Evolutionary conservation across 2,329 filamentous ascomycete genomes (phyloP).

Genomic region (Nemania sp.): DNA sequence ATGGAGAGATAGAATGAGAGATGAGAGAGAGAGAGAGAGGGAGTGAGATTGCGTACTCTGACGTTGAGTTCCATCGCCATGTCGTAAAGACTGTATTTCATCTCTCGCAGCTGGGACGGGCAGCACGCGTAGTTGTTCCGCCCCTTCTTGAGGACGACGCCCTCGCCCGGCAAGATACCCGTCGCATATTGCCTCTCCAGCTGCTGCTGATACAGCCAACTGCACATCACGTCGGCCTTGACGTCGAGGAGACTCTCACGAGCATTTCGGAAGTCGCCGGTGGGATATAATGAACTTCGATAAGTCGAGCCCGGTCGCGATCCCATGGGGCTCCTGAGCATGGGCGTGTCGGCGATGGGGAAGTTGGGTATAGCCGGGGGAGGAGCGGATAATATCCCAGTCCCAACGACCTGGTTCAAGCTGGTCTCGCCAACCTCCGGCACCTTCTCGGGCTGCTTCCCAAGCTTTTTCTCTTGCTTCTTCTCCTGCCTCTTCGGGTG

Average conservation of each 20-base stretch:
- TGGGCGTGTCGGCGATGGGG: conserved; percentile 31
- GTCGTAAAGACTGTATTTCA: conserved; percentile 43
- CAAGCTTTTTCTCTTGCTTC: conserved; percentile 23
- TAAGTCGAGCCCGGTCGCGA: conserved; percentile 33
- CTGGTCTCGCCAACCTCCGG: conserved; percentile 29
- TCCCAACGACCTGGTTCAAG: conserved; percentile 19
- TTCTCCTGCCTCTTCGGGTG: not conserved
- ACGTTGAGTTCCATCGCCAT: conserved; percentile 47
- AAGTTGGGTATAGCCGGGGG: conserved; percentile 20
- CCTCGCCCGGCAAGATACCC: conserved; percentile 45
- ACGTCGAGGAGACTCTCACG: conserved; percentile 55
- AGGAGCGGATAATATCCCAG: conserved; percentile 14
- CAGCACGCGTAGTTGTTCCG: conserved; percentile 46
- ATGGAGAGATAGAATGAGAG: too few relatives aligned
- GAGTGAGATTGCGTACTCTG: conserved; percentile 40
- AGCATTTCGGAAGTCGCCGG: conserved; percentile 48
- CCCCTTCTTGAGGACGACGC: conserved; percentile 47
- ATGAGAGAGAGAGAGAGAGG: too few relatives aligned
- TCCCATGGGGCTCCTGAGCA: conserved; percentile 28
- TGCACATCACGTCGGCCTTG: conserved; percentile 66
- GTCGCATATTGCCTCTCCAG: conserved; percentile 53
- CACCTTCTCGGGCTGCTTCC: conserved; percentile 17
- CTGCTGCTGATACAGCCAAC: conserved; percentile 66
- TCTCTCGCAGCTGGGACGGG: conserved; percentile 44
- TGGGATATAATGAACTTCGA: conserved; percentile 43